Base-by-base conservation (phyloP, 352 stramenopile species). In the Thalassiosira exigua region DNA sequence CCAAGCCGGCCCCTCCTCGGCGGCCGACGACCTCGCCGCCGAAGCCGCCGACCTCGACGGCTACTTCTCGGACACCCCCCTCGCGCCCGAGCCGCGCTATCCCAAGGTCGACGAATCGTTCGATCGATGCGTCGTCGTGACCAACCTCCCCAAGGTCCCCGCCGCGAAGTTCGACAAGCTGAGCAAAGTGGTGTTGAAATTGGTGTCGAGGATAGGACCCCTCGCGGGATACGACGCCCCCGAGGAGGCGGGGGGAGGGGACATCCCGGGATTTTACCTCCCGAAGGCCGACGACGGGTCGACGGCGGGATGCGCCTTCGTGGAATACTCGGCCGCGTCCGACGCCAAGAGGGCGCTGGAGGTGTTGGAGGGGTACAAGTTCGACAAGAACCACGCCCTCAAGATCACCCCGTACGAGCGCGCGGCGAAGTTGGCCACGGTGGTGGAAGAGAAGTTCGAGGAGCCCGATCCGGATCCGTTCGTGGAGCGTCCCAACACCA, bases 321-420 rank as follows among this genome's bases (percentile, higher is more conserved):
- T 94, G 56, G 93, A 94, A 59, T 97, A 93, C 70, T 61, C 82
- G 44, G 87, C 84, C 4, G 70, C 69, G 0, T 87, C 91, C 59
- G 89, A 95, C 60, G 93, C 93, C 9, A 88, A 90, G 60, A 93
- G 95, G 75, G 90, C 91, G 11, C 81, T 95, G 12, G 79, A 85
- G 58, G 79, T 89, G 0, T 72, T 92, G 0, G 33, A 94, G 53
- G 80, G 68, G 29, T 92, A 93, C 69, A 86, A 86, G 46, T 92
- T 99, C 52, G 97, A 99, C 89, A 99, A 99, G 88, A 97, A 95
- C 75, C 97, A 99, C 90, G 94, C 90, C 21, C 90, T 99, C 64
- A 92, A 95, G 53, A 96, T 98, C 11, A 96, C 95, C 80, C 92
- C 93, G 56, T 98, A 98, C 83, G 78, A 88, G 12, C 95, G 98